Conservation (phyloP, 768 basidiomycete species). For the Leccinum variicolor region DNA sequence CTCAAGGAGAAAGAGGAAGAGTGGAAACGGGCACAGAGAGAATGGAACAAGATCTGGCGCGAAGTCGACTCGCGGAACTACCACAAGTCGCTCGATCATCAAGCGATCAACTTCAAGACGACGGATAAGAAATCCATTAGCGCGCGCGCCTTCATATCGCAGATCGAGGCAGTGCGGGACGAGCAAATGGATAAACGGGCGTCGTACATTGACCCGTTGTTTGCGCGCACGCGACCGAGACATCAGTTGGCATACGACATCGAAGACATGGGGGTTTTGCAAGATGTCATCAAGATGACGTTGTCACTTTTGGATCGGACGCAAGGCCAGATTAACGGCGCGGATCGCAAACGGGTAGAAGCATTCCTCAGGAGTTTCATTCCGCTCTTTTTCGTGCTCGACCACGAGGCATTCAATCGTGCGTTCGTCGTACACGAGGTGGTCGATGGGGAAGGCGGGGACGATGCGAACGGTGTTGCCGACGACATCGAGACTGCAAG, state of each 20-base stretch:
- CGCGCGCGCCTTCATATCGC: conserved; percentile 71
- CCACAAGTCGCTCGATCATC: conserved; percentile 90
- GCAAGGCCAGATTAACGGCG: conserved; percentile 63
- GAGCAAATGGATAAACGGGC: conserved; percentile 78
- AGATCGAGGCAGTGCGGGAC: conserved; percentile 82
- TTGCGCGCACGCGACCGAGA: conserved; percentile 58
- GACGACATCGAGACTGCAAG: conserved; percentile 39
- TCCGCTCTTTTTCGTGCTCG: conserved; percentile 74
- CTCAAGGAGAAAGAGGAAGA: conserved; percentile 97
- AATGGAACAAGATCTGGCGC: conserved; percentile 99
- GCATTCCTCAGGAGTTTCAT: conserved; percentile 73
- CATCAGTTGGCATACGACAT: conserved; percentile 81
- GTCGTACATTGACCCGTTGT: conserved; percentile 48
- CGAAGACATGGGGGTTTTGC: conserved; percentile 71
- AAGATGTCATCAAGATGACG: conserved; percentile 85
- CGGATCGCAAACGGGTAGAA: conserved; percentile 82
- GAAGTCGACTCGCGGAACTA: conserved; percentile 96
- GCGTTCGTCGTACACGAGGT: conserved; percentile 65
- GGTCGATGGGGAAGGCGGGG: conserved; percentile 57
- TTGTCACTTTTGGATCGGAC: conserved; percentile 91
- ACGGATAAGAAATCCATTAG: conserved; percentile 84
- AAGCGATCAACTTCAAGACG: conserved; percentile 86
- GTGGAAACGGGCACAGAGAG: conserved; percentile 95
- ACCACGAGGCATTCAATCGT: conserved; percentile 65
- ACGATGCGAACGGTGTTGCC: conserved; percentile 34